Base-by-base conservation (phyloP, 179 eudicot genomes). In the Carnegiea gigantea region DNA sequence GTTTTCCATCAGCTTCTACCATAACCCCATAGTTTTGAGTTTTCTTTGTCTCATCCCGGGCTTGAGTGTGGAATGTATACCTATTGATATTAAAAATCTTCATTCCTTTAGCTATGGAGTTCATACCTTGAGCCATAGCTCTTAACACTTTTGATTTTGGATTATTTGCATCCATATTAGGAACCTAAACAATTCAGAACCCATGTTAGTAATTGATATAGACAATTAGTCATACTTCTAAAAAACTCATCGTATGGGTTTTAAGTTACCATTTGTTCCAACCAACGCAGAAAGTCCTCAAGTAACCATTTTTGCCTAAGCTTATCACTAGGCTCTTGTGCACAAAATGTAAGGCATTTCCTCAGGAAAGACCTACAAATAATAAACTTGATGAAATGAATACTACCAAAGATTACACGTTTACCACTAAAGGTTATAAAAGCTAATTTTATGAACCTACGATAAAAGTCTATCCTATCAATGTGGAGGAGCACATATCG, bases 401-500 rank as follows among this genome's bases (percentile, higher is more conserved):
- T 1, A 70, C 33, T 9, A 26, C 21, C 40, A 18, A 11, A 0
- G 6, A 14, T 70, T 18, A 70, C 9, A 21, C 44, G 12, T 68
- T 33, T 33, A 5, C 10, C 30, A 78, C 26, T 33, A 62, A 38
- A 43, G 60, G 23, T 6, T 28, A 77, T 15, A 13, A 62, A 1
- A 1, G 1, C 4, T 7, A 46, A 46, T 46, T 8, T 33, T 33
- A 1, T 33, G 36, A 3, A 33, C 36, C 36, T 33, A 33, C 3
- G 2, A 33, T 33, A 3, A 33, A 33, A 33, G 3, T 33, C 36
- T 33, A 33, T 33, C 2, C 36, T 3, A 33, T 33, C 2, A 33
- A 17, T 7, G 28, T 78, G 75, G 13, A 67, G 59, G 6, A 78
- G 48, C n/a, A 78, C 75, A 78, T 64, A 67, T 7, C 46, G 62